A percentile compares a stretch with the other conserved stretches of the same genome.
These are phyloP conservation scores for Thraustochytrium striatum DNA, from an alignment of 352 stramenopile species.

Conservation along the genomic window DNA sequence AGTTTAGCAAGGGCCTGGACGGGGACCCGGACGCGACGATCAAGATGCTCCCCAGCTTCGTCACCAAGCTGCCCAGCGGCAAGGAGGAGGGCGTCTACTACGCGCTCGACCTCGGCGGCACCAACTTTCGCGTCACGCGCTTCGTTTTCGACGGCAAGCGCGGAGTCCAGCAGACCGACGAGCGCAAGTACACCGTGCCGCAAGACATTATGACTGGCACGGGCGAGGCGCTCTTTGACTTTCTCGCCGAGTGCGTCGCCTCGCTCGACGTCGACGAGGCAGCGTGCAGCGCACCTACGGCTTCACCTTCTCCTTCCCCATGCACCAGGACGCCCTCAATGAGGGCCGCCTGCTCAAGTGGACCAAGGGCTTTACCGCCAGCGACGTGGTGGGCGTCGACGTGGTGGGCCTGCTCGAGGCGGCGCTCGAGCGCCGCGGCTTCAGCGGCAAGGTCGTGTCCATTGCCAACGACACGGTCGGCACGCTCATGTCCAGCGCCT, in stretches of 20 bases:
- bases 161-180: neutral
- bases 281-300: slow-evolving; percentile 41
- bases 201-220: slow-evolving; percentile 43
- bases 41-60: slow-evolving; percentile 51
- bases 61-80: slow-evolving; percentile 50
- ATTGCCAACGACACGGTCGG: slow-evolving; percentile 59
- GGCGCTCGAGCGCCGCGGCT: slow-evolving; percentile 42
- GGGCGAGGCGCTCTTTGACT: slow-evolving; percentile 51
- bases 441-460: slow-evolving; percentile 51
- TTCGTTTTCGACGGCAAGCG: slow-evolving; percentile 34
- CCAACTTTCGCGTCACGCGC: slow-evolving; percentile 52
- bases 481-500: slow-evolving; percentile 55
- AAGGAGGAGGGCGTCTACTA: slow-evolving; percentile 51
- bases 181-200: slow-evolving; percentile 47
- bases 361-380: slow-evolving; percentile 56
- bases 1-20: slow-evolving; percentile 49
- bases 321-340: slow-evolving; percentile 53
- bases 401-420: slow-evolving; percentile 52
- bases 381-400: slow-evolving; percentile 53
- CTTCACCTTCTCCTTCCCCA: slow-evolving; percentile 59
- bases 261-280: neutral
- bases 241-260: slow-evolving; percentile 45
- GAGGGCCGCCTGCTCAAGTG: slow-evolving; percentile 54
- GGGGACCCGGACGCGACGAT: slow-evolving; percentile 43
- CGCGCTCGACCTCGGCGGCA: slow-evolving; percentile 53